A percentile compares a stretch with the other conserved stretches of the same genome.
phyloP scores from a whole-genome alignment of 257 asterid genomes.

The Coffea canephora region DNA sequence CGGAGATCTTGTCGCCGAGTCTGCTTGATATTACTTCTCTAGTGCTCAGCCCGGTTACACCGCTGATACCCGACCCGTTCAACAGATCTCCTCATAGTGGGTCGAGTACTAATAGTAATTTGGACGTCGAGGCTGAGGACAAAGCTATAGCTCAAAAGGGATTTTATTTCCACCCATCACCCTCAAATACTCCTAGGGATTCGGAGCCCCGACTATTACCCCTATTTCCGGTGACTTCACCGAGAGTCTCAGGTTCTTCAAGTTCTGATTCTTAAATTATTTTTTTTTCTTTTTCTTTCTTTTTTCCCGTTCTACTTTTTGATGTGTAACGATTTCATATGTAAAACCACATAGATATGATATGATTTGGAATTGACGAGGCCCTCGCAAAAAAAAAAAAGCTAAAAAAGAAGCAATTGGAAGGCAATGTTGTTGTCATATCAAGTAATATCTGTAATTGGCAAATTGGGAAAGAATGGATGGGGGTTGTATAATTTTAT shows the following conservation, averaged over 20 bases:
- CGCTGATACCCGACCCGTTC: constrained; percentile 83
- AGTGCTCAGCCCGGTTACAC: constrained; percentile 91
- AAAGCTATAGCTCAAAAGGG: constrained; percentile 74
- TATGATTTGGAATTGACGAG: constrained; percentile 22
- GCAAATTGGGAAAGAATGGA: constrained; percentile 28
- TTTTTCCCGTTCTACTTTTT: constrained; percentile 24
- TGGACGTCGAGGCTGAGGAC: constrained; percentile 69
- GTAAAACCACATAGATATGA: constrained; percentile 45
- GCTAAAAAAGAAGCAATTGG: no score
- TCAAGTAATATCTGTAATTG: constrained; percentile 30
- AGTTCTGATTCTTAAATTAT: constrained; percentile 47
- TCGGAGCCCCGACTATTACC: constrained; percentile 86
- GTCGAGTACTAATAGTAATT: constrained; percentile 18
- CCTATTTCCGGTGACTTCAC: constrained; percentile 80
- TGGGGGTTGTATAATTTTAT: constrained; percentile 3
- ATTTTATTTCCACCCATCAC: constrained; percentile 81
- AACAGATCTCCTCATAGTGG: constrained; percentile 36
- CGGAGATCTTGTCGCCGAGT: constrained; percentile 76
- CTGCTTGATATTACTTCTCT: constrained; percentile 83
- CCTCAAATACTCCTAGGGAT: constrained; percentile 75
- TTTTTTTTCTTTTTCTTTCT: constrained; percentile 13
- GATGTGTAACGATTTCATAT: constrained; percentile 41
- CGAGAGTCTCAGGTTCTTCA: constrained; percentile 58
- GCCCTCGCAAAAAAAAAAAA: background rate
- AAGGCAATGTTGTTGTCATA: constrained; percentile 9